Evolutionary conservation across 257 asterid species (phyloP), one percentile per base, ranked within the genome.

Genomic region (Rubia yunnanensis): DNA sequence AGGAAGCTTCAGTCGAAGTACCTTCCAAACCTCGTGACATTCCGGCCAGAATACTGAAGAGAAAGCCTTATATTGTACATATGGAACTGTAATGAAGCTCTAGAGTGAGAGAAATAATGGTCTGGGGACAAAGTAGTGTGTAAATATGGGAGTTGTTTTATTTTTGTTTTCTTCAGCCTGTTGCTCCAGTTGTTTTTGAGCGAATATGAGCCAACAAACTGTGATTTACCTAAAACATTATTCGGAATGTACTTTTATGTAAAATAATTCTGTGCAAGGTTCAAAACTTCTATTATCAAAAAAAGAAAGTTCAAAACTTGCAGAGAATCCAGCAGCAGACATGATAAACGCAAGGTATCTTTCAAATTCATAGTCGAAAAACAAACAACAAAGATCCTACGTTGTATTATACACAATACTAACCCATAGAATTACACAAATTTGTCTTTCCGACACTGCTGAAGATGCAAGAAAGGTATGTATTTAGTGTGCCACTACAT

Each of bases 1-100:
- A 82, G 71, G 85, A 88, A 85, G 77, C 91, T 94, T 28, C 95
- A 86, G 60, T 66, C 79, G 0, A 65, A 82, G 11, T 71, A 78
- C 65, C 97, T 94, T 39, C 96, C 95, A 10, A 80, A 83, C 59
- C 89, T 94, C 62, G 91, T 90, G 74, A 86, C 76, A 58, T 94
- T 79, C 66, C 81, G 96, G 74, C 99, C 97, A 0, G 87, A 89
- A 39, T 77, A 15, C 23, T 46, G 9, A 54, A 30, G 10, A 32
- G 48, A 9, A 20, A 22, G 15, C 22, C 8, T 18, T 59, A 15
- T 20, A 31, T 17, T 22, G 15, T 13, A 24, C 15, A 36, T 36
- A 5, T 35, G 30, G 41, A 41, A 10, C 38, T 10, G 31, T 34
- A 14, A 10, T 36, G 50, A 34, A 60, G 30, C 10, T 18, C 35